Conservation (phyloP, 176 grass and related monocot species). For the Oryza coarctata region DNA sequence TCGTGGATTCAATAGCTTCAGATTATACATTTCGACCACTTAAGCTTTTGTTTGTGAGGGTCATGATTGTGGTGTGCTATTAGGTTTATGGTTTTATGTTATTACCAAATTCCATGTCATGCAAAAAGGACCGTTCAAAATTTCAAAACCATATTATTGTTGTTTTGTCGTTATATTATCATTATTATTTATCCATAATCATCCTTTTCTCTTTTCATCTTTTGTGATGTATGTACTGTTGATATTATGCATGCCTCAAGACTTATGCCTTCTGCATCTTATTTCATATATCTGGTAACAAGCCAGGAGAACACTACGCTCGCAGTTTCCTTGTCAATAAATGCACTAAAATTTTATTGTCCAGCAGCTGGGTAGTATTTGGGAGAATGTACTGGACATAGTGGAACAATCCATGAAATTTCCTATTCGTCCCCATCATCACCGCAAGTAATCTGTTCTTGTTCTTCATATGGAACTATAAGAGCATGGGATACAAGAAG, state of each 20-base stretch:
- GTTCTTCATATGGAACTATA: constrained; percentile 80
- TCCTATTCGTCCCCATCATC: constrained; percentile 71
- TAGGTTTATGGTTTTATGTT: not conserved
- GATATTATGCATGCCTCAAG: not conserved
- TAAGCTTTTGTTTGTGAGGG: not conserved
- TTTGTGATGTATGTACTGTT: not conserved
- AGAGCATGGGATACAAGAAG: constrained; percentile 92
- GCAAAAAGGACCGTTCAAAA: not conserved
- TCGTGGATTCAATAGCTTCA: not conserved
- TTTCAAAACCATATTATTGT: not conserved
- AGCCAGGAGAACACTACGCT: constrained; percentile 82
- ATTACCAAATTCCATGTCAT: not conserved
- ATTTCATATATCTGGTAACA: constrained; percentile 35
- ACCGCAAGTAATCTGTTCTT: constrained; percentile 74
- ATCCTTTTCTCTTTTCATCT: not conserved
- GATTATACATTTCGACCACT: not conserved
- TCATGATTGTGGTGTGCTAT: not conserved
- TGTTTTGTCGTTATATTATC: not conserved
- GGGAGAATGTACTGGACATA: constrained; percentile 73
- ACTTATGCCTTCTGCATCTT: constrained; percentile 26
- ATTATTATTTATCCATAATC: not conserved
- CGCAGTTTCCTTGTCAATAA: constrained; percentile 83
- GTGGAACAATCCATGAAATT: constrained; percentile 74
- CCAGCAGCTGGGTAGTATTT: constrained; percentile 79
- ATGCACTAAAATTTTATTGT: constrained; percentile 79